Base-by-base conservation (phyloP, 495 filamentous ascomycete species). In the Corynascus novoguineensis region DNA sequence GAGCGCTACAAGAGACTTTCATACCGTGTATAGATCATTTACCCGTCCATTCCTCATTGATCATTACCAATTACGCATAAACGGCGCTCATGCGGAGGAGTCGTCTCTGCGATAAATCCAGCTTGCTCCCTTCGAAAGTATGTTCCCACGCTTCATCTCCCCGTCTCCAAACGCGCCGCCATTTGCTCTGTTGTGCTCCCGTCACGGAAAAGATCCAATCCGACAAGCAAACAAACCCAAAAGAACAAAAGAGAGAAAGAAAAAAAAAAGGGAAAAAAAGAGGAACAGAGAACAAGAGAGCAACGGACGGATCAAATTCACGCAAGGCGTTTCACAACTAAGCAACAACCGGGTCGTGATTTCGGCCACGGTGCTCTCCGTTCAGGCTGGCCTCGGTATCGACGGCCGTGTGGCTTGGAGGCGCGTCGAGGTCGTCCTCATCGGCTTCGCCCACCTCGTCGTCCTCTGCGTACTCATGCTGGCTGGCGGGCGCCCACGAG, bases 401-500 rank as follows among this genome's bases (percentile, higher is more conserved):
- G 14, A 75, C 53, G 0, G 67, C 56, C 27, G 75, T 76, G 46
- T 76, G 74, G 41, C 67, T 69, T 32, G 64, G n/a, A n/a, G n/a
- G 64, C 3, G 66, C 80, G 14, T 80, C 69, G 21, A 74, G 70
- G 53, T 78, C 78, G n/a, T 75, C 75, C 11, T 78, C 79, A n/a
- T 78, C 78, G 11, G 81, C 78, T 29, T 80, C 80, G 29, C 80
- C n/a, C n/a, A n/a, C 80, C 21, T 71, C 69, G n/a, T 69, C 74
- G 22, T 80, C 78, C 2, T 78, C 76, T 24, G 31, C 47, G 25
- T 75, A 75, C 14, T 77, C 77, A 55, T 96, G 92, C 62, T 90
- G 84, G 53, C 83, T 83, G 4, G 90, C 90, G 4, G 88, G 84
- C 42, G 93, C 83, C 93, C 93, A 97, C 5, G 86, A 88, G 69